phyloP scores from a whole-genome alignment of 805 yeast species.

The Candida silvicultrix region DNA sequence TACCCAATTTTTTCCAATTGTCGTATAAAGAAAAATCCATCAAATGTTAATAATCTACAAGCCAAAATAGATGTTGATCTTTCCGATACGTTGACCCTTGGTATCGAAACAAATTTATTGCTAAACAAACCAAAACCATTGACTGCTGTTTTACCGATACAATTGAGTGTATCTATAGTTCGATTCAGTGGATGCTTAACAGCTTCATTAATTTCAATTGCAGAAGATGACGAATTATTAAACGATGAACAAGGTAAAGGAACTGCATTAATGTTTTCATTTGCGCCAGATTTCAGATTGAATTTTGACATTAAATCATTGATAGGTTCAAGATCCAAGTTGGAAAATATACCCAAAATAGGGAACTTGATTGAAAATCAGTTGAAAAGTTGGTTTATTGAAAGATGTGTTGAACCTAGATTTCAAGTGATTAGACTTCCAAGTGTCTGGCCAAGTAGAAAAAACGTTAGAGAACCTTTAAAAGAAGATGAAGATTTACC shows the following conservation, averaged over 20 bases:
- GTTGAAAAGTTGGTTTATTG: slow-evolving; percentile 83
- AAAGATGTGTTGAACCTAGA: slow-evolving; percentile 90
- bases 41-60: slow-evolving; percentile 47
- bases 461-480: slow-evolving; percentile 41
- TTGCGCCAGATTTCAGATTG: slow-evolving; percentile 83
- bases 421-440: slow-evolving; percentile 84
- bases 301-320: slow-evolving; percentile 86
- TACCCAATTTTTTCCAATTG: slow-evolving; percentile 95
- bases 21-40: slow-evolving; percentile 57
- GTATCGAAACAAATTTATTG: slow-evolving; percentile 72
- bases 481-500: slow-evolving; percentile 5
- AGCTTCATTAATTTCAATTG: slow-evolving; percentile 41
- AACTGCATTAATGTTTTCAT: slow-evolving; percentile 81
- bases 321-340: slow-evolving; percentile 87
- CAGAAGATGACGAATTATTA: slow-evolving; percentile 9
- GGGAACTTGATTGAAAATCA: slow-evolving; percentile 78
- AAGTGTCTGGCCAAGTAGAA: slow-evolving; percentile 76
- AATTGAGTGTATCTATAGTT: slow-evolving; percentile 79
- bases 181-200: slow-evolving; percentile 87
- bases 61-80: slow-evolving; percentile 90
- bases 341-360: slow-evolving; percentile 90
- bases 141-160: slow-evolving; percentile 83
- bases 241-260: slow-evolving; percentile 29
- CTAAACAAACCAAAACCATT: slow-evolving; percentile 78
- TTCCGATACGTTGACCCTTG: slow-evolving; percentile 80